Percentiles rank a stretch among this genome's conserved stretches.
phyloP scores from a whole-genome alignment of 2,329 filamentous ascomycete genomes.

The Didymella exigua region DNA sequence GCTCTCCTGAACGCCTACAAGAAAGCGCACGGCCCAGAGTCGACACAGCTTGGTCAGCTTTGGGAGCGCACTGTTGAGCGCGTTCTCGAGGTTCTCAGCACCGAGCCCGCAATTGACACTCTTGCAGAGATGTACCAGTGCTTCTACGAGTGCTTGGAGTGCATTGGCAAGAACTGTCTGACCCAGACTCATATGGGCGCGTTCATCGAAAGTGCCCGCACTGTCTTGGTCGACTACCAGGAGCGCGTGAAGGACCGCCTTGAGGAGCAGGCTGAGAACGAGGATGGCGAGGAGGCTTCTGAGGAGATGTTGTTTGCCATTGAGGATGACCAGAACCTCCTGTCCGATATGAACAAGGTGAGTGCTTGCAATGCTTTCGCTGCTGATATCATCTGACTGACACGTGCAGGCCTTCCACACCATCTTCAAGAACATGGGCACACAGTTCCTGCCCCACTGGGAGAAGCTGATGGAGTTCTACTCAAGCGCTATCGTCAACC shows the following conservation, averaged over 20 bases:
- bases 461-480: constrained; percentile 85
- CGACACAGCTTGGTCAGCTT: constrained; percentile 77
- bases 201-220: constrained; percentile 86
- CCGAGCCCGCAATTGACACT: constrained; percentile 94
- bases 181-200: constrained; percentile 77
- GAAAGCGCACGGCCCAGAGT: constrained; percentile 82
- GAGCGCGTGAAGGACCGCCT: constrained; percentile 79
- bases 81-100: constrained; percentile 88
- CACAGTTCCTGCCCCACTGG: constrained; percentile 84
- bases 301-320: constrained; percentile 89
- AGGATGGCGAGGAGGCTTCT: constrained; percentile 87
- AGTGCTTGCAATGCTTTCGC: constrained; percentile 54
- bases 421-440: constrained; percentile 95
- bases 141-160: constrained; percentile 98
- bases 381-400: constrained; percentile 94
- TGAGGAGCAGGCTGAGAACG: constrained; percentile 82
- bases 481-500: constrained; percentile 78
- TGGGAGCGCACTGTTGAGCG: constrained; percentile 89
- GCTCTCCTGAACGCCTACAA: constrained; percentile 93
- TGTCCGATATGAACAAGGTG: constrained; percentile 97
- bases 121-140: constrained; percentile 99
- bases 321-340: constrained; percentile 93
- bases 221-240: constrained; percentile 91
- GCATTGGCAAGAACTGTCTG: constrained; percentile 84
- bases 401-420: constrained; percentile 98